Conservation (phyloP, 169 alveolate genomes). For the Plasmodium fragile region DNA sequence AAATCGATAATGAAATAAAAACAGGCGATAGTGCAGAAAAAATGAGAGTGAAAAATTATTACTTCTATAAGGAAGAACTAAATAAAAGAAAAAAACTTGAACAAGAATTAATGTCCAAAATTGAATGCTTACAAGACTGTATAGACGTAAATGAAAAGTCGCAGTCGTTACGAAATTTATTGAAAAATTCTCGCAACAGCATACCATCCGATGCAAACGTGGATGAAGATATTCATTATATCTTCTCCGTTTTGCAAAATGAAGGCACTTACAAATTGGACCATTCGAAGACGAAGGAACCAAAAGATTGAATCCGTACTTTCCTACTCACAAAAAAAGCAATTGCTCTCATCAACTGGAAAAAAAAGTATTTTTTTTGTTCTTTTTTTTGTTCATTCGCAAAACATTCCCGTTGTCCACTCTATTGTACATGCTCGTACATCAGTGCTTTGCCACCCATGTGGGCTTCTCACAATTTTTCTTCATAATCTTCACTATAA, state of each 20-base stretch:
- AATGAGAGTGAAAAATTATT: conserved; percentile 38
- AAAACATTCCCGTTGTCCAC: not conserved
- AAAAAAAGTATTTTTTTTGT: not conserved
- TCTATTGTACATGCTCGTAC: not conserved
- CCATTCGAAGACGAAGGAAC: conserved; percentile 47
- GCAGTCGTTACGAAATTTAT: conserved; percentile 17
- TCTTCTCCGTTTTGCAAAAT: conserved; percentile 53
- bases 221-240: conserved; percentile 29
- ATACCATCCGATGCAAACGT: conserved; percentile 10
- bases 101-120: conserved; percentile 30
- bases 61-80: conserved; percentile 72
- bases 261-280: conserved; percentile 59
- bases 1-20: conserved; percentile 51
- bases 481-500: not conserved
- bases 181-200: not conserved
- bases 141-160: conserved; percentile 57
- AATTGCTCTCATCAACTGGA: not conserved
- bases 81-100: conserved; percentile 56
- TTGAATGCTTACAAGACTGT: conserved; percentile 49
- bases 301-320: not conserved
- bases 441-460: not conserved
- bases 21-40: conserved; percentile 38
- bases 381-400: not conserved
- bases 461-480: not conserved
- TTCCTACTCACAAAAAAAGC: not conserved